Evolutionary conservation across 1,284 basidiomycete species (phyloP).

Genomic region (Leccinum subfulvum): DNA sequence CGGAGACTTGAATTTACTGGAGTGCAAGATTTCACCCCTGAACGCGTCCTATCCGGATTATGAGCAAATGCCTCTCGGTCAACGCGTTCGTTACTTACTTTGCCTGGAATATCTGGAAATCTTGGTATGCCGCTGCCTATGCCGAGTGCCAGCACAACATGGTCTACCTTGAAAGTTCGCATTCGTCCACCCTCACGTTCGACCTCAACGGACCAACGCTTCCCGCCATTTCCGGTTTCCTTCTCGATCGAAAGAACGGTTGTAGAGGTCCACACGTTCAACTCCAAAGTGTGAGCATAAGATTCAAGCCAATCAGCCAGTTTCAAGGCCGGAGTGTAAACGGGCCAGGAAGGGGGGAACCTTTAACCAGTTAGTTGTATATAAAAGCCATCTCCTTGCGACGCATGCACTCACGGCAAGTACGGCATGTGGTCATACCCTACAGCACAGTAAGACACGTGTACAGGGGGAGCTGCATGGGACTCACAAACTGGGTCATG

Average conservation of each 20-base stretch:
- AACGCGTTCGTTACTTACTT: constrained; percentile 10
- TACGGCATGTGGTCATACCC: constrained; percentile 38
- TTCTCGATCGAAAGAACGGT: constrained; percentile 35
- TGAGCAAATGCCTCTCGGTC: constrained; percentile 16
- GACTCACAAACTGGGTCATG: constrained; percentile 31
- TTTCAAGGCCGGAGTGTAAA: constrained; percentile 40
- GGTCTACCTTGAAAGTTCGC: constrained; percentile 37
- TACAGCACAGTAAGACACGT: constrained; percentile 5
- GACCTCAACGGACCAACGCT: constrained; percentile 42
- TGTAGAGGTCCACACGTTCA: constrained; percentile 46
- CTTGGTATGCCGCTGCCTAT: constrained; percentile 39
- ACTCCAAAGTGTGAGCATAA: constrained; percentile 44
- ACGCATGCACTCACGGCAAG: constrained; percentile 31
- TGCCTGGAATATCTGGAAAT: constrained; percentile 38
- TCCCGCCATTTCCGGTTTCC: constrained; percentile 28
- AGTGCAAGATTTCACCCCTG: constrained; percentile 57
- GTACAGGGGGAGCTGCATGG: constrained; percentile 18
- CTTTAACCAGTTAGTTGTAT: constrained; percentile 13
- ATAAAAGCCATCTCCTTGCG: neutral
- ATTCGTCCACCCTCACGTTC: constrained; percentile 31
- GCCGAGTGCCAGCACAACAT: constrained; percentile 44
- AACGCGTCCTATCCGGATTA: constrained; percentile 45
- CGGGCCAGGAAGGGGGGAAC: constrained; percentile 40
- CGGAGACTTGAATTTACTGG: constrained; percentile 48
- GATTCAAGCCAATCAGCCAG: constrained; percentile 50